Conservation (phyloP, 768 basidiomycete species). For the Psilocybe tampanensis region DNA sequence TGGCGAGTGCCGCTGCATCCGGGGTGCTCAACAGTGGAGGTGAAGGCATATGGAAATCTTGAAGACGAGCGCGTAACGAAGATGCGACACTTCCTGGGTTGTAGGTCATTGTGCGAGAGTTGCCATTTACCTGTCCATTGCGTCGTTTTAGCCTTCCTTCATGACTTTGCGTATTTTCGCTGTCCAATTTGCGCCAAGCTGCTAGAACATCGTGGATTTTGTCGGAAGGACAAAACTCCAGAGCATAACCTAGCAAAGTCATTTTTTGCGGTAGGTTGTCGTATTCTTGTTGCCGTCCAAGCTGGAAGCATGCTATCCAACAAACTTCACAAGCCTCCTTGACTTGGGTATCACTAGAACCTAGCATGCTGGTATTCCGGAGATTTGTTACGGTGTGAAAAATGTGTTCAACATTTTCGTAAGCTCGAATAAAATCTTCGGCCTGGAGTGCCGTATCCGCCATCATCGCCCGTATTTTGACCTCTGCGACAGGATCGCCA, state of each 20-base stretch:
- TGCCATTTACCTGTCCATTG: constrained; percentile 3
- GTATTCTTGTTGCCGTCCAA: constrained; percentile 83
- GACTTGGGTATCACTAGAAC: constrained; percentile 39
- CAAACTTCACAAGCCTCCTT: constrained; percentile 77
- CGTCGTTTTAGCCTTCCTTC: constrained; percentile 35
- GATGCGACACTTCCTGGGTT: constrained; percentile 40
- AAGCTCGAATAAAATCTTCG: constrained; percentile 78
- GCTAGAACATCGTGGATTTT: constrained; percentile 75
- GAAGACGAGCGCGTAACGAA: constrained; percentile 63
- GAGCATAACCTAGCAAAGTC: constrained; percentile 72
- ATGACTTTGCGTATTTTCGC: constrained; percentile 56
- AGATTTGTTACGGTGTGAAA: constrained; percentile 60
- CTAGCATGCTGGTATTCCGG: constrained; percentile 29
- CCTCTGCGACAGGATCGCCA: constrained; percentile 72
- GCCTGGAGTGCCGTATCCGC: constrained; percentile 83
- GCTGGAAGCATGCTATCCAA: constrained; percentile 89
- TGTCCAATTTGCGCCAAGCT: constrained; percentile 77
- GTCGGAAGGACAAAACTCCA: constrained; percentile 86
- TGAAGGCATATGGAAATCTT: constrained; percentile 68
- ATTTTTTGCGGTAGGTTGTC: constrained; percentile 68
- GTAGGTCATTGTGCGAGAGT: constrained; percentile 10
- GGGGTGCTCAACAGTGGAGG: constrained; percentile 71
- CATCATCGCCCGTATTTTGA: constrained; percentile 88
- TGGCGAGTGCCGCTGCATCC: constrained; percentile 80
- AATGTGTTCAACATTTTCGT: constrained; percentile 73